A percentile compares a stretch with the other conserved stretches of the same genome.
Evolutionary conservation across 2,329 filamentous ascomycete species (phyloP).

Genomic region (Bisporella sp.): DNA sequence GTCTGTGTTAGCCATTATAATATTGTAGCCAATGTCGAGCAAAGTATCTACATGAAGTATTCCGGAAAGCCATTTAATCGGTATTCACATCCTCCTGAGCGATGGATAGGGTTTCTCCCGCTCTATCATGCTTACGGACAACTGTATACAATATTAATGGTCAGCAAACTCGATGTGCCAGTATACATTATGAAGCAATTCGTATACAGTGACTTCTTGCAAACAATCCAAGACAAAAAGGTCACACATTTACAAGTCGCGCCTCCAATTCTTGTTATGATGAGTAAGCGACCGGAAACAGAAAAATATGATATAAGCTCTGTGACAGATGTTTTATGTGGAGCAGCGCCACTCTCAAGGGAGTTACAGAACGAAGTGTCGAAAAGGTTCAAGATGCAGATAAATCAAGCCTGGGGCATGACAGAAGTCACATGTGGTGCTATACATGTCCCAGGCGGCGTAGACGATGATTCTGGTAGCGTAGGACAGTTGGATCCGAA

Average conservation of each 20-base stretch:
- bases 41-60: conserved; percentile 40
- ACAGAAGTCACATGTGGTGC: conserved; percentile 45
- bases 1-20: conserved; percentile 48
- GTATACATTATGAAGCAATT: conserved; percentile 52
- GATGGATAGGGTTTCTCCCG: conserved; percentile 55
- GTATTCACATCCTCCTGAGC: conserved; percentile 34
- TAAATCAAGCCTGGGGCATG: conserved; percentile 54
- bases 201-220: conserved; percentile 46
- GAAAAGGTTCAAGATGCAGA: conserved; percentile 31
- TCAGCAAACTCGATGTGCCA: conserved; percentile 35
- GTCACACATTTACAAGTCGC: conserved; percentile 48
- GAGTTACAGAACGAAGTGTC: conserved; percentile 32
- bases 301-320: conserved; percentile 44
- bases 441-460: conserved; percentile 31
- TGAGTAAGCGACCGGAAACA: conserved; percentile 50
- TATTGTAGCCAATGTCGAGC: conserved; percentile 30
- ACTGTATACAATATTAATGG: conserved; percentile 42
- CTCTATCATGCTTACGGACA: conserved; percentile 58
- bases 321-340: conserved; percentile 39
- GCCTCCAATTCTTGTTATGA: conserved; percentile 51
- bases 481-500: conserved; percentile 50
- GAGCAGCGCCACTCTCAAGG: conserved; percentile 44
- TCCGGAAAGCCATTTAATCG: conserved; percentile 30
- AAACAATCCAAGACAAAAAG: conserved; percentile 40
- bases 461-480: conserved; percentile 33